phyloP scores from a whole-genome alignment of 768 basidiomycete genomes.

The Tulasnella sp. region DNA sequence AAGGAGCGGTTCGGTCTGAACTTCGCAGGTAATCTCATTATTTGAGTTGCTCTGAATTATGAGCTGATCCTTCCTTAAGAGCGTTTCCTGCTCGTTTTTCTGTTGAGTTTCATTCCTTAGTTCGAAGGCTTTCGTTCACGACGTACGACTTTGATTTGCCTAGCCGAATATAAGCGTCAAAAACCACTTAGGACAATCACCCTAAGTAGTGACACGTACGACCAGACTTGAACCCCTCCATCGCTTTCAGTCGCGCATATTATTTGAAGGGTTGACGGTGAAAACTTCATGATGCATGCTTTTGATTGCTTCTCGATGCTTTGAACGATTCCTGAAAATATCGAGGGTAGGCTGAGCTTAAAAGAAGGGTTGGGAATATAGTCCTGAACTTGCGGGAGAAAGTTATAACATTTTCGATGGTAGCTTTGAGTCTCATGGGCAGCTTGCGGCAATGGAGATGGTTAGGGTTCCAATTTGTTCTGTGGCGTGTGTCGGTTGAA shows the following conservation, averaged over 20 bases:
- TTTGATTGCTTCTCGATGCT: conserved; percentile 80
- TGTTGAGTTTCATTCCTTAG: neutral
- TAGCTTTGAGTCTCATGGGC: conserved; percentile 55
- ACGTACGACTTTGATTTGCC: conserved; percentile 26
- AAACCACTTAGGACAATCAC: conserved; percentile 26
- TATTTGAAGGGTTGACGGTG: conserved; percentile 63
- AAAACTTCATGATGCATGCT: conserved; percentile 74
- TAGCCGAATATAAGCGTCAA: neutral
- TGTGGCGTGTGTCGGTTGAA: neutral
- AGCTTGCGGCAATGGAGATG: neutral
- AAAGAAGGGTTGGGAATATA: conserved; percentile 20
- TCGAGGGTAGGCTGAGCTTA: neutral
- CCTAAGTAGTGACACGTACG: conserved; percentile 36
- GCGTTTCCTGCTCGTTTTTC: conserved; percentile 32
- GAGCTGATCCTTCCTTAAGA: conserved; percentile 55
- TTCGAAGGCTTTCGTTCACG: no score
- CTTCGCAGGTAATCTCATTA: conserved; percentile 72
- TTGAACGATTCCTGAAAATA: conserved; percentile 59
- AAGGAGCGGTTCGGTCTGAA: conserved; percentile 66
- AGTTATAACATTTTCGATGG: conserved; percentile 49
- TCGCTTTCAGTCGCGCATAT: conserved; percentile 80
- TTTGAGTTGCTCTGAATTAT: conserved; percentile 76
- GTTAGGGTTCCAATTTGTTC: neutral
- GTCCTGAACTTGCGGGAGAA: conserved; percentile 41
- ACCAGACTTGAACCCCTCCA: conserved; percentile 84